Percentiles rank a stretch among this genome's conserved stretches.
These are phyloP conservation scores for Bacterosira constricta DNA, from an alignment of 108 stramenopile species.

Conservation along the genomic window DNA sequence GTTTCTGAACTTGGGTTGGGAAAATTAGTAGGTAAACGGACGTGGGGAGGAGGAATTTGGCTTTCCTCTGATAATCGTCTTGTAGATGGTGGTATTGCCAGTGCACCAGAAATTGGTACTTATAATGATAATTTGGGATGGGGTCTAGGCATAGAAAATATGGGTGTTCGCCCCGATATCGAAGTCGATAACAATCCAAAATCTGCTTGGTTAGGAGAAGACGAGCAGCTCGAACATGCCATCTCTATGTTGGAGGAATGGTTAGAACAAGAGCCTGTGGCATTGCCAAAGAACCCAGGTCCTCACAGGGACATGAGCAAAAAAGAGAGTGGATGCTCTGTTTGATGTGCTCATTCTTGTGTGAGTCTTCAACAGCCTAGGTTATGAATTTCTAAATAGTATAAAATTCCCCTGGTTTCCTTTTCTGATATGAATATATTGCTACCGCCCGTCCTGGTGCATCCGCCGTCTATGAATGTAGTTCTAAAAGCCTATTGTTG, in stretches of 20 bases:
- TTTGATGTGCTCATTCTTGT: too few species aligned
- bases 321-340: too few species aligned
- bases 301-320: constrained; percentile 38
- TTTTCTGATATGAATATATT: too few species aligned
- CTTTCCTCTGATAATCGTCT: constrained; percentile 66
- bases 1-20: constrained; percentile 78
- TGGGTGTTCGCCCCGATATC: constrained; percentile 74
- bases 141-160: constrained; percentile 75
- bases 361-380: too few species aligned
- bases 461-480: too few species aligned
- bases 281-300: constrained; percentile 40
- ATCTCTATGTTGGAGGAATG: constrained; percentile 62
- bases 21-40: constrained; percentile 74
- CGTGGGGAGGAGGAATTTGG: constrained; percentile 87
- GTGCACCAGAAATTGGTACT: constrained; percentile 66
- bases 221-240: constrained; percentile 63
- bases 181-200: constrained; percentile 80
- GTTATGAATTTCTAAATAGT: too few species aligned
- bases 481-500: too few species aligned
- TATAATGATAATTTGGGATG: constrained; percentile 72
- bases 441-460: too few species aligned
- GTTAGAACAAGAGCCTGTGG: constrained; percentile 63
- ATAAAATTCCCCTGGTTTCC: too few species aligned
- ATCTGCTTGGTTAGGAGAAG: constrained; percentile 54
- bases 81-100: constrained; percentile 79